Evolutionary conservation across 78 protist genomes (phyloP).

Genomic region (Trichosphaerium sp.): DNA sequence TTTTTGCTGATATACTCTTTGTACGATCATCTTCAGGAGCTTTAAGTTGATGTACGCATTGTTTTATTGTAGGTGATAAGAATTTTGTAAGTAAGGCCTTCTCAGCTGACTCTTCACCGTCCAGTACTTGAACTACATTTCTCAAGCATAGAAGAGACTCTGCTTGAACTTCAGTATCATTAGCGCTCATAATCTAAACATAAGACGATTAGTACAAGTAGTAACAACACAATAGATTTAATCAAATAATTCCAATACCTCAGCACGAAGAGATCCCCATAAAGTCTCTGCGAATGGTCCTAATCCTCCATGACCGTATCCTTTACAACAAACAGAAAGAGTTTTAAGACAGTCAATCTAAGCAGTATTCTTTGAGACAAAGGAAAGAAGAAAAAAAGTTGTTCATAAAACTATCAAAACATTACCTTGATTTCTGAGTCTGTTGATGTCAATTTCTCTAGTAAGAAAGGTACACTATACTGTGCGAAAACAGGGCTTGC

Average conservation of each 20-base stretch:
- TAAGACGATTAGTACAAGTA: no score
- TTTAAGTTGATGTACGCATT: slow-evolving; percentile 40
- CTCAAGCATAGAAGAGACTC: no score
- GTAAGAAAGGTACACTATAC: slow-evolving; percentile 27
- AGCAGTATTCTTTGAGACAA: background rate
- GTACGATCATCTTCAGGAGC: slow-evolving; percentile 36
- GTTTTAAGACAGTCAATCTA: slow-evolving; percentile 22
- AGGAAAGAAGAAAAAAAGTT: no score
- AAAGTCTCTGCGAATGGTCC: slow-evolving; percentile 24
- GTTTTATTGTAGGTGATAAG: slow-evolving; percentile 4
- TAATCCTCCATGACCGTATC: slow-evolving; percentile 9
- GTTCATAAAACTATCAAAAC: background rate
- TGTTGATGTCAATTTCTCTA: slow-evolving; percentile 31
- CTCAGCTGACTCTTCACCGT: no score
- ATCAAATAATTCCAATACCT: background rate
- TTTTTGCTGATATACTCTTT: no score
- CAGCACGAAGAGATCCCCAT: slow-evolving; percentile 28
- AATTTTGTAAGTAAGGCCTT: slow-evolving; percentile 5
- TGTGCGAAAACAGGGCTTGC: slow-evolving; percentile 27
- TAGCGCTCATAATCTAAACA: no score
- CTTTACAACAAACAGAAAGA: slow-evolving; percentile 9
- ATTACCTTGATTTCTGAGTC: slow-evolving; percentile 15
- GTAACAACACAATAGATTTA: no score
- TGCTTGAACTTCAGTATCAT: no score
- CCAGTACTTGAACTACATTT: no score